Base-by-base conservation (phyloP, 257 asterid species). In the Parsonsia alboflavescens region DNA sequence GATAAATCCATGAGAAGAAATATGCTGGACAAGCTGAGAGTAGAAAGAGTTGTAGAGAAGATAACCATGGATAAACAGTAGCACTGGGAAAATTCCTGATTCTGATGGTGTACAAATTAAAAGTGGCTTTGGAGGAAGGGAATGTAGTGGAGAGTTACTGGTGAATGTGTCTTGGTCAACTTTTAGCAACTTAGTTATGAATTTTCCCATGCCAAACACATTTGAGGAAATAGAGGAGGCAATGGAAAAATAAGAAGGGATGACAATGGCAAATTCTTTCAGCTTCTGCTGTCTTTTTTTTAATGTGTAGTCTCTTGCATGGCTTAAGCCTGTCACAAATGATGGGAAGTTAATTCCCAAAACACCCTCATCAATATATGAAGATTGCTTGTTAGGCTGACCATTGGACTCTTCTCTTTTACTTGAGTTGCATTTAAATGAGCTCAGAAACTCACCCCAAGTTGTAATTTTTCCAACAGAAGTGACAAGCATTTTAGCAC, bases 1-100 rank as follows among this genome's bases (percentile, higher is more conserved):
- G 19, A 93, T 85, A 89, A 88, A 87, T 11, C 97, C 98, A 79
- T 91, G 97, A 7, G 96, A 93, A 28, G 96, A 89, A 71, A 93
- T 77, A 82, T 93, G 97, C 1, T 84, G 94, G 52, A 90, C 76
- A 50, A 93, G 94, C 77, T 90, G 94, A 73, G 98, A 89, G 86
- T 91, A 93, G 87, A 93, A 93, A 6, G 93, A 84, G 78, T 91
- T 93, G 86, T 79, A 69, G 56, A 91, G 91, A 72, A 93, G 93
- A 77, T 80, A 93, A 71, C 98, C 98, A 80, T 91, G 97, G 62
- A 91, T 96, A 78, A 93, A 83, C 17, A 93, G 0, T 3, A 93
- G 71, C 12, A 93, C 90, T 16, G 96, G 96, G 70, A 76, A 91
- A 4, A 56, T 48, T 56, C 97, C 97, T 28, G 75, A 61, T 52